Conservation (phyloP, 2,329 filamentous ascomycete genomes). For the Pestalotiopsis sp. region DNA sequence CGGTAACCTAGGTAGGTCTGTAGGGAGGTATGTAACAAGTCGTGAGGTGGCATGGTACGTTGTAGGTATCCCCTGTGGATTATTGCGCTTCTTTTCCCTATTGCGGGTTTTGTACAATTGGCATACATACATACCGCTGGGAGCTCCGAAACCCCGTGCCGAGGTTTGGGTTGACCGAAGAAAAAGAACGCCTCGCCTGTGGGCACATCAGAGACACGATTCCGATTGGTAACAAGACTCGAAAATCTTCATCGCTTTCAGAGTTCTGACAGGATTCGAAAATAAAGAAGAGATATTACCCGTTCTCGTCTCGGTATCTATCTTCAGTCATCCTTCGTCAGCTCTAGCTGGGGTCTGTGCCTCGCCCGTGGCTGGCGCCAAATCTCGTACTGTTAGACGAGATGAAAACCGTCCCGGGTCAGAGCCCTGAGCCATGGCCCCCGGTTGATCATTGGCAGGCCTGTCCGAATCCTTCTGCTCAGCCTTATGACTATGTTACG, state of each 20-base stretch:
- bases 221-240: background rate
- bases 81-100: background rate
- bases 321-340: background rate
- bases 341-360: background rate
- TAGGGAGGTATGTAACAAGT: background rate
- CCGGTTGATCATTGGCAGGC: background rate
- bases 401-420: background rate
- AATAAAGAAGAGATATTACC: background rate
- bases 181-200: background rate
- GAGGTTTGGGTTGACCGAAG: background rate
- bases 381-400: background rate
- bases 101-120: background rate
- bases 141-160: background rate
- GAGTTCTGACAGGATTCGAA: conserved; percentile 6
- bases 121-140: background rate
- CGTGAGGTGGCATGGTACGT: background rate
- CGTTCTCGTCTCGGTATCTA: background rate
- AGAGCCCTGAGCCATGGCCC: background rate
- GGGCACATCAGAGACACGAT: background rate
- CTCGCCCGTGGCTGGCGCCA: background rate
- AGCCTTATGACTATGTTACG: background rate
- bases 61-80: background rate
- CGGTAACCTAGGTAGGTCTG: background rate
- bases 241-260: background rate
- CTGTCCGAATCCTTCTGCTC: background rate